A percentile compares a stretch with the other conserved stretches of the same genome.
Evolutionary conservation across 2,329 filamentous ascomycete genomes (phyloP).

Genomic region (Blastomyces percursus): DNA sequence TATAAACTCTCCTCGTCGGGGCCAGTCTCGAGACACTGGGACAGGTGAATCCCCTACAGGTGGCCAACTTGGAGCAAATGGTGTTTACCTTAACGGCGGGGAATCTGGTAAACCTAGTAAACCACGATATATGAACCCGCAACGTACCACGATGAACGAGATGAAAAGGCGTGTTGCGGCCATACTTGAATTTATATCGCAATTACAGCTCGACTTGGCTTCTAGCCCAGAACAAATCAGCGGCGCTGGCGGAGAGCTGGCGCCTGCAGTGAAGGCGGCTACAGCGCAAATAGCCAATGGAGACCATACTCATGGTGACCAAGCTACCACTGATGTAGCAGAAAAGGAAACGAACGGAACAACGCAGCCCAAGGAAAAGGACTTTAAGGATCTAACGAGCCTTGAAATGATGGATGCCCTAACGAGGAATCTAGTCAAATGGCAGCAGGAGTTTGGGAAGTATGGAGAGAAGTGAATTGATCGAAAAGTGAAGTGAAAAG

Average conservation of each 20-base stretch:
- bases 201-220: constrained; percentile 79
- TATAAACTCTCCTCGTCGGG: constrained; percentile 32
- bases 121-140: constrained; percentile 43
- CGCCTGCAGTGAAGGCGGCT: constrained; percentile 23
- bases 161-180: constrained; percentile 74
- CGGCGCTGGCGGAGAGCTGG: constrained; percentile 19
- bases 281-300: constrained; percentile 20
- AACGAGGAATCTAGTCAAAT: constrained; percentile 68
- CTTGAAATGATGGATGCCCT: constrained; percentile 86
- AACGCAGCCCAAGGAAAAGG: constrained; percentile 29
- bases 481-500: constrained; percentile 9
- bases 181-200: constrained; percentile 81
- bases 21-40: constrained; percentile 30
- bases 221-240: constrained; percentile 41
- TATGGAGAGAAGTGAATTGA: constrained; percentile 36
- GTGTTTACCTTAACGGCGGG: constrained; percentile 45
- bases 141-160: constrained; percentile 67
- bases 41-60: constrained; percentile 28
- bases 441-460: constrained; percentile 63
- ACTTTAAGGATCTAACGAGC: constrained; percentile 66
- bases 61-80: constrained; percentile 25
- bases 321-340: constrained; percentile 11
- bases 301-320: constrained; percentile 8
- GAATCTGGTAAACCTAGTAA: constrained; percentile 52
- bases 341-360: constrained; percentile 19